These are phyloP conservation scores for Huntiella abstrusa DNA, from an alignment of 2,329 filamentous ascomycete species.

Conservation along the genomic window DNA sequence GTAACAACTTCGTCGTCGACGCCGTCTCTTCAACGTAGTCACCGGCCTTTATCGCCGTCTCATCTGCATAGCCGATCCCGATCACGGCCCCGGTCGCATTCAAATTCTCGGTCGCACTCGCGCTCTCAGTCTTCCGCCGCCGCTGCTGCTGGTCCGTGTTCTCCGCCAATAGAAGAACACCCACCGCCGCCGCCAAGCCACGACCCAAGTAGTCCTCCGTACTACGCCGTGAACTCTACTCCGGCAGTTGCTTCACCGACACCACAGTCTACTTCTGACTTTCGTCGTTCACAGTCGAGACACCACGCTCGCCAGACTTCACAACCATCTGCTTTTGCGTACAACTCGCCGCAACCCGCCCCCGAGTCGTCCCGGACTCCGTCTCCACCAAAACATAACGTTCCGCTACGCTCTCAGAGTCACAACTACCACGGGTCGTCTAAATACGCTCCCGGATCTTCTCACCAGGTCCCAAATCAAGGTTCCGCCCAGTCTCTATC, in stretches of 20 bases:
- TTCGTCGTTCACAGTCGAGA: slow-evolving; percentile 4
- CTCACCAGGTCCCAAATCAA: background rate
- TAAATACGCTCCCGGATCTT: background rate
- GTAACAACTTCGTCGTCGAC: background rate
- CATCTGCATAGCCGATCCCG: slow-evolving; percentile 1
- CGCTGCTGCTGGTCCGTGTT: background rate
- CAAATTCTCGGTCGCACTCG: slow-evolving; percentile 2
- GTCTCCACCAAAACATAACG: slow-evolving; percentile 9
- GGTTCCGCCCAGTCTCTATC: background rate
- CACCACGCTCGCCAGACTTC: slow-evolving; percentile 9
- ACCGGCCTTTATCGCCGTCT: slow-evolving; percentile 3
- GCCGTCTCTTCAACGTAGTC: background rate
- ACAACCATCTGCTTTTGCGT: slow-evolving; percentile 2
- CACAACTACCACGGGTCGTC: slow-evolving; percentile 10
- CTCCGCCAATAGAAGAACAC: background rate
- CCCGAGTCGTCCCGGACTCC: slow-evolving; percentile 6
- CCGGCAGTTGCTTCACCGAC: background rate
- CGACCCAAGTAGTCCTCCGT: slow-evolving; percentile 1
- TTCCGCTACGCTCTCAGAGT: slow-evolving; percentile 10
- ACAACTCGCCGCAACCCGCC: slow-evolving; percentile 1
- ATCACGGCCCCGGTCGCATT: slow-evolving; percentile 3
- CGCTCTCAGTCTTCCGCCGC: slow-evolving; percentile 1
- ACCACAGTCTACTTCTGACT: background rate
- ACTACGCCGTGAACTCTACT: background rate
- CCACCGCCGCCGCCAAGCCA: slow-evolving; percentile 5